These are phyloP conservation scores for Claviceps sorghi DNA, from an alignment of 2,329 filamentous ascomycete species.

Conservation along the genomic window DNA sequence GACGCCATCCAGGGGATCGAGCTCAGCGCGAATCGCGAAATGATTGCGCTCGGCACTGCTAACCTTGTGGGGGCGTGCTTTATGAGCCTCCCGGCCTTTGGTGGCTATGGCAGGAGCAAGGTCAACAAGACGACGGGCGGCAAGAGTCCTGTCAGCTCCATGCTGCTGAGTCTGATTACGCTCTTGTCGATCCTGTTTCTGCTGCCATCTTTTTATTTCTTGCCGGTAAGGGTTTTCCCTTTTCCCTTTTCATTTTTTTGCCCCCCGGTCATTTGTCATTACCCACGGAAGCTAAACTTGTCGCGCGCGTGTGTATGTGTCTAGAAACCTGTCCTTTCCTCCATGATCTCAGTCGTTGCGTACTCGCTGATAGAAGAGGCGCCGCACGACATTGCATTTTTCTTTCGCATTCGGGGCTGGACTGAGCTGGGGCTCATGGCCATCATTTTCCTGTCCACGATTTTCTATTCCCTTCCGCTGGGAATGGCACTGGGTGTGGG, in stretches of 20 bases:
- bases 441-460: conserved; percentile 78
- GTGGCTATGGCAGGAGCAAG: conserved; percentile 90
- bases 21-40: conserved; percentile 79
- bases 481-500: conserved; percentile 92
- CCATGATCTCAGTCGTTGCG: conserved; percentile 91
- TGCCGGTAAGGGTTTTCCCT: conserved; percentile 49
- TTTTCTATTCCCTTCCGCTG: conserved; percentile 86
- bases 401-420: conserved; percentile 72
- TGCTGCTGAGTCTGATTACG: conserved; percentile 72
- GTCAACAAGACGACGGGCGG: conserved; percentile 87
- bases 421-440: conserved; percentile 76
- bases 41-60: conserved; percentile 78
- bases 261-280: too few species aligned
- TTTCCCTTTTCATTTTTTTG: too few species aligned
- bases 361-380: conserved; percentile 92
- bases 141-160: conserved; percentile 82
- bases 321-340: conserved; percentile 80
- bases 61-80: conserved; percentile 89
- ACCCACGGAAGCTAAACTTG: too few species aligned
- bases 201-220: conserved; percentile 83
- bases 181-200: conserved; percentile 68
- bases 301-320: not conserved
- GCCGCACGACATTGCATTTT: conserved; percentile 83
- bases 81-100: conserved; percentile 85
- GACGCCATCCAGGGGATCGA: conserved; percentile 64